Conservation (phyloP, 1,139 yeast genomes). For the Scheffersomyces illinoinensis region DNA sequence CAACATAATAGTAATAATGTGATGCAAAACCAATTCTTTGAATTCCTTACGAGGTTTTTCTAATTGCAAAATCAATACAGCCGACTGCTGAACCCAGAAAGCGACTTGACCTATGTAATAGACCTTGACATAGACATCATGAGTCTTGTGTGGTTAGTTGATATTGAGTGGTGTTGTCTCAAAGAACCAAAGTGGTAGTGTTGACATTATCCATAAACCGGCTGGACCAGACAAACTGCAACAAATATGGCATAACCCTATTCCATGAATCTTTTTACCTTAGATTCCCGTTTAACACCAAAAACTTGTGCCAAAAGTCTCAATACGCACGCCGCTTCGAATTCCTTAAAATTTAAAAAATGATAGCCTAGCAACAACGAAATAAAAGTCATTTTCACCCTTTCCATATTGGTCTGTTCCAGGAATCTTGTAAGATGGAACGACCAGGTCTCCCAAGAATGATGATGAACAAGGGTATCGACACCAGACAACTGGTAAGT, state of each 20-base stretch:
- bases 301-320: conserved; percentile 63
- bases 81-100: conserved; percentile 95
- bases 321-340: conserved; percentile 79
- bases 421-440: conserved; percentile 65
- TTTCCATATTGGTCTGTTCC: conserved; percentile 73
- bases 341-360: conserved; percentile 91
- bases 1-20: conserved; percentile 84
- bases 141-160: conserved; percentile 80
- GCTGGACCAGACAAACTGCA: conserved; percentile 81
- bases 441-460: conserved; percentile 60
- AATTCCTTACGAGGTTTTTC: conserved; percentile 96
- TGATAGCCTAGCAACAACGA: conserved; percentile 81
- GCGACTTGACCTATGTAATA: conserved; percentile 93
- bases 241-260: conserved; percentile 82
- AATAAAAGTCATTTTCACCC: conserved; percentile 79
- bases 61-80: conserved; percentile 75
- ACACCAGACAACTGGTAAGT: conserved; percentile 52
- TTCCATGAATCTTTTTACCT: conserved; percentile 83
- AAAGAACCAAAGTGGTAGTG: conserved; percentile 85
- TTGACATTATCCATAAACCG: conserved; percentile 87
- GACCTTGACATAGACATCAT: conserved; percentile 68
- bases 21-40: conserved; percentile 88
- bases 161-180: conserved; percentile 79
- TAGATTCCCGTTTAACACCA: conserved; percentile 59
- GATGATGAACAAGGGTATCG: conserved; percentile 55